Base-by-base conservation (phyloP, 106 monocot genomes). In the Posidonia australis region DNA sequence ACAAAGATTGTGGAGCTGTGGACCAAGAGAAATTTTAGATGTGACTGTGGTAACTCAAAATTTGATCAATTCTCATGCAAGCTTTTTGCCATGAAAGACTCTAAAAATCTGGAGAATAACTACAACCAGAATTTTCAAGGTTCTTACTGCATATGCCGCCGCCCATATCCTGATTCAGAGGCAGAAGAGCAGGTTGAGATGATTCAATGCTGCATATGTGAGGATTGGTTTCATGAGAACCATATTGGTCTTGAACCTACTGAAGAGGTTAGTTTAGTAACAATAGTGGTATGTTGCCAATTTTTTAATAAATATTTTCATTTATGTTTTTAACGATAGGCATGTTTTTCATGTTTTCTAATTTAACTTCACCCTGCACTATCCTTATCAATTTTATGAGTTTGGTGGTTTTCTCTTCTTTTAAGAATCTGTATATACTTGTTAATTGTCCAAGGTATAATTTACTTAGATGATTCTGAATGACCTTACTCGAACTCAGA, bases 31-130 rank as follows among this genome's bases (percentile, higher is more conserved):
- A 90, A 82, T 24, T 87, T 96, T 66, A 77, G 77, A 66, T 96
- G 96, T 70, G 96, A 96, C 62, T 96, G 96, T 76, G 96, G 96
- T 23, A 96, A 96, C 67, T 84, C 87, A 84, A 96, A 90, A 67
- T 96, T 90, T 71, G 82, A 73, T 49, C 73, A 72, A 18, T 70
- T 79, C 17, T 44, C 55, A 5, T 96, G 96, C 90, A 96, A 84
- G 60, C 80, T 96, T 72, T 78, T 32, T 72, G 64, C 84, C 32
- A 63, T 68, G 32, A 96, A 96, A 73, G 87, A 90, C 45, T 46
- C 66, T 44, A 80, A 80, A 77, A 96, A 96, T 76, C 23, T 41
- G 1, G 66, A 75, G 44, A 96, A 96, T 71, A 70, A 72, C 25
- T 96, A 96, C 68, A 96, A 90, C 65, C 90, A 90, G 44, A 96